A percentile compares a stretch with the other conserved stretches of the same genome.
Evolutionary conservation across 306 rosid genomes (phyloP).

Genomic region (Rosa chinensis): DNA sequence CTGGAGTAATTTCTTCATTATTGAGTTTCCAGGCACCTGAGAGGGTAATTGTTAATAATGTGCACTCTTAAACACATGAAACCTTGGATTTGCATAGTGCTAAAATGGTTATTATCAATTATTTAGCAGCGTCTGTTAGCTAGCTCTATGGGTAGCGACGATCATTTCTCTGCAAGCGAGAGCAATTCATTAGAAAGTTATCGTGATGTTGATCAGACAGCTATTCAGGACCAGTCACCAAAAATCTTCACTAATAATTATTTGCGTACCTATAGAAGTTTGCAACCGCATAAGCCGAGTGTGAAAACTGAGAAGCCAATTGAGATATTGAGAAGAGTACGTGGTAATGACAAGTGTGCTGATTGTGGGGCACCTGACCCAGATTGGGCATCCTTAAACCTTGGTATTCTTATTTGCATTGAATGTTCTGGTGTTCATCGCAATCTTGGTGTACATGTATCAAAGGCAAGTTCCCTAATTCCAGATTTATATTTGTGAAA

Average conservation of each 20-base stretch:
- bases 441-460: conserved; percentile 86
- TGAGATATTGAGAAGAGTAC: conserved; percentile 64
- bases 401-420: conserved; percentile 76
- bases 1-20: conserved; percentile 75
- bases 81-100: conserved; percentile 24
- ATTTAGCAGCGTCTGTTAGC: conserved; percentile 51
- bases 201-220: conserved; percentile 27
- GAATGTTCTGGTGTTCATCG: conserved; percentile 91
- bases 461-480: conserved; percentile 59
- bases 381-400: conserved; percentile 89
- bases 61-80: conserved; percentile 9
- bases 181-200: conserved; percentile 27
- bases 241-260: conserved; percentile 29
- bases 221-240: conserved; percentile 31
- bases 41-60: conserved; percentile 38
- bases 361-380: conserved; percentile 90
- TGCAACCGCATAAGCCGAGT: conserved; percentile 37
- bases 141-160: conserved; percentile 31
- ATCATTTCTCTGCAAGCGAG: conserved; percentile 26
- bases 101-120: conserved; percentile 24
- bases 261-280: conserved; percentile 45
- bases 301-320: conserved; percentile 56
- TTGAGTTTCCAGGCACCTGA: conserved; percentile 65
- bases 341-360: conserved; percentile 83
- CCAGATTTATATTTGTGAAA: background rate